Evolutionary conservation across 75 land plant species (phyloP).

Genomic region (Picea glauca): DNA sequence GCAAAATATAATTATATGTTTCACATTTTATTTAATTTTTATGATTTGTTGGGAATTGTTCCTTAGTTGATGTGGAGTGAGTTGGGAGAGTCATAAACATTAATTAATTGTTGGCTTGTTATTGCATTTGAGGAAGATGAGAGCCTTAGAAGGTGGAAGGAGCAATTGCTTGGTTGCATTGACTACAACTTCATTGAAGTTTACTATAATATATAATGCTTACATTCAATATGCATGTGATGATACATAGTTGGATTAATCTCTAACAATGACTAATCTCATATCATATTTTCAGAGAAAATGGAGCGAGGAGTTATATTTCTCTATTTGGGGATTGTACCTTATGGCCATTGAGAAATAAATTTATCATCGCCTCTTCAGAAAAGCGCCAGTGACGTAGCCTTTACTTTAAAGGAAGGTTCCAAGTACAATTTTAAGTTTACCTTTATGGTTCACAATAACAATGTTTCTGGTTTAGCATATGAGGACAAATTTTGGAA

Average conservation of each 20-base stretch:
- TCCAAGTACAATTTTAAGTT: slow-evolving; percentile 47
- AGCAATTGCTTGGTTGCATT: slow-evolving; percentile 59
- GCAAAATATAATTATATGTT: neutral
- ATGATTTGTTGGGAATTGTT: neutral
- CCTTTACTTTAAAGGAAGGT: slow-evolving; percentile 63
- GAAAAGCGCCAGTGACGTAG: slow-evolving; percentile 20
- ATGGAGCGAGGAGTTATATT: slow-evolving; percentile 72
- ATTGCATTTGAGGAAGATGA: slow-evolving; percentile 60
- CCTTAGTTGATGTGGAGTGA: neutral
- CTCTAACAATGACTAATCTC: neutral
- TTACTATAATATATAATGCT: slow-evolving; percentile 3
- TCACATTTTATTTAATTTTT: neutral
- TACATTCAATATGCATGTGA: neutral
- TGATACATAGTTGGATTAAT: neutral
- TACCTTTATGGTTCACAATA: slow-evolving; percentile 57
- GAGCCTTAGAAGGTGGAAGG: slow-evolving; percentile 75
- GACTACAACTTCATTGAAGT: slow-evolving; percentile 37
- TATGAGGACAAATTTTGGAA: slow-evolving; percentile 73
- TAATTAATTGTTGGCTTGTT: neutral
- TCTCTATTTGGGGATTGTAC: slow-evolving; percentile 35
- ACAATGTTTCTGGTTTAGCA: slow-evolving; percentile 67
- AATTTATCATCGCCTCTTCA: slow-evolving; percentile 31
- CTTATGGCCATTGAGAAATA: slow-evolving; percentile 37
- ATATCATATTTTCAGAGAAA: slow-evolving; percentile 25
- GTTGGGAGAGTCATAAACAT: neutral